A percentile compares a stretch with the other conserved stretches of the same genome.
Conservation (phyloP, 2,329 filamentous ascomycete genomes). For the Cadophora sp. region DNA sequence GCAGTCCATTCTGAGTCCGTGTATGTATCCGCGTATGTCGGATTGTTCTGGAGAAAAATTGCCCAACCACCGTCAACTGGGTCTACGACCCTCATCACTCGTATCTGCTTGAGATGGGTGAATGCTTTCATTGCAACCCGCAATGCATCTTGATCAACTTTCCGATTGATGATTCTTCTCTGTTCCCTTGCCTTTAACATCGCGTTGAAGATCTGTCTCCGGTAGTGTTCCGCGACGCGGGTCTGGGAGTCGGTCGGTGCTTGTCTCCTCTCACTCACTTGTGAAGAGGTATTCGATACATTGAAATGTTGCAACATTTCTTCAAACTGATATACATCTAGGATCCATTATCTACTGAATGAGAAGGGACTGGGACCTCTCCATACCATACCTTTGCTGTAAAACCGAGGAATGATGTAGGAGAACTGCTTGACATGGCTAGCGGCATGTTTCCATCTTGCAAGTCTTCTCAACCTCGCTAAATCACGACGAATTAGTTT, state of each 20-base stretch:
- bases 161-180: slow-evolving; percentile 33
- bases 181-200: slow-evolving; percentile 37
- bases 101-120: slow-evolving; percentile 58
- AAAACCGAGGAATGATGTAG: slow-evolving; percentile 53
- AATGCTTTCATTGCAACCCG: neutral
- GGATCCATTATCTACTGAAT: neutral
- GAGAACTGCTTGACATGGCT: slow-evolving; percentile 63
- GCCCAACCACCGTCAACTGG: slow-evolving; percentile 61
- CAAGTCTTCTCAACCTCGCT: slow-evolving; percentile 52
- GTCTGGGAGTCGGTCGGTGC: neutral
- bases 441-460: slow-evolving; percentile 53
- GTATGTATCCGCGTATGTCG: slow-evolving; percentile 50
- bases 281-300: neutral
- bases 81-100: slow-evolving; percentile 68
- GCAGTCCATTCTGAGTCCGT: slow-evolving; percentile 64
- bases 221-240: slow-evolving; percentile 18
- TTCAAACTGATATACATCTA: slow-evolving; percentile 12
- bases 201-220: slow-evolving; percentile 29
- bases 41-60: slow-evolving; percentile 56
- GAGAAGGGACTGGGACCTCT: neutral
- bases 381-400: slow-evolving; percentile 10
- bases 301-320: neutral
- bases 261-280: neutral
- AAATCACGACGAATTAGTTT: neutral
- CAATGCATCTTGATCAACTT: slow-evolving; percentile 34